phyloP scores from a whole-genome alignment of 495 filamentous ascomycete genomes.

The Letharia columbiana region DNA sequence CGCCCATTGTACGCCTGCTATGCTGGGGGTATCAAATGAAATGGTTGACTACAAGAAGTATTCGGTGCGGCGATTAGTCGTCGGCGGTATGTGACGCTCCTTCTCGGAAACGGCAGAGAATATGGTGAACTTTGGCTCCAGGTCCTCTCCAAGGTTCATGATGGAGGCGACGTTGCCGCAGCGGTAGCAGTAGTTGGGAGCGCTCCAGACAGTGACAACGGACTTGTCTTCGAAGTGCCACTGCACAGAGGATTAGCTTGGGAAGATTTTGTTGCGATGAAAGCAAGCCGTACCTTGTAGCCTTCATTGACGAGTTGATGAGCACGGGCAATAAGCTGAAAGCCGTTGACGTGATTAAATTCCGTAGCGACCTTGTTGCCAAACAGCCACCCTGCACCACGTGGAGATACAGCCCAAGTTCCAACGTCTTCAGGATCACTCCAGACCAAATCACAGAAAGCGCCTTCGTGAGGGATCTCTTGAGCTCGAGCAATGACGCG shows the following conservation, averaged over 20 bases:
- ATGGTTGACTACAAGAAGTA: slow-evolving; percentile 69
- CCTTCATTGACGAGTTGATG: slow-evolving; percentile 98
- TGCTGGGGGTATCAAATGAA: slow-evolving; percentile 23
- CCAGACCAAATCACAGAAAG: slow-evolving; percentile 98
- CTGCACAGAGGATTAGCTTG: slow-evolving; percentile 30
- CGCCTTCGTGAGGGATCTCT: slow-evolving; percentile 96
- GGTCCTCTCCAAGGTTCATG: slow-evolving; percentile 81
- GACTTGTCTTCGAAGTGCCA: slow-evolving; percentile 94
- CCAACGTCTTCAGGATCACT: slow-evolving; percentile 97
- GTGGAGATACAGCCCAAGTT: slow-evolving; percentile 91
- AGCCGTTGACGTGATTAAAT: slow-evolving; percentile 96
- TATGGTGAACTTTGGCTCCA: slow-evolving; percentile 83
- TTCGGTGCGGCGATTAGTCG: slow-evolving; percentile 74
- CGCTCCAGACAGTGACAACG: slow-evolving; percentile 98
- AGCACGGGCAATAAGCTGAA: slow-evolving; percentile 88
- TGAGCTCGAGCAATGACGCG: slow-evolving; percentile 95
- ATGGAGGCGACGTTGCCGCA: slow-evolving; percentile 96
- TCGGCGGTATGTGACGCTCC: slow-evolving; percentile 73
- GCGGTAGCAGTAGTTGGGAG: slow-evolving; percentile 97
- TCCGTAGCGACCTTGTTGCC: slow-evolving; percentile 96
- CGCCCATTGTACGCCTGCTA: slow-evolving; percentile 18
- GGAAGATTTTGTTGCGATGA: neutral
- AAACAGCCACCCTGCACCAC: slow-evolving; percentile 95
- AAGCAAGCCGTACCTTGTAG: slow-evolving; percentile 59
- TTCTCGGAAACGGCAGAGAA: slow-evolving; percentile 93